A percentile compares a stretch with the other conserved stretches of the same genome.
phyloP scores from a whole-genome alignment of 495 filamentous ascomycete species.

The Beverwykella pulmonaria region DNA sequence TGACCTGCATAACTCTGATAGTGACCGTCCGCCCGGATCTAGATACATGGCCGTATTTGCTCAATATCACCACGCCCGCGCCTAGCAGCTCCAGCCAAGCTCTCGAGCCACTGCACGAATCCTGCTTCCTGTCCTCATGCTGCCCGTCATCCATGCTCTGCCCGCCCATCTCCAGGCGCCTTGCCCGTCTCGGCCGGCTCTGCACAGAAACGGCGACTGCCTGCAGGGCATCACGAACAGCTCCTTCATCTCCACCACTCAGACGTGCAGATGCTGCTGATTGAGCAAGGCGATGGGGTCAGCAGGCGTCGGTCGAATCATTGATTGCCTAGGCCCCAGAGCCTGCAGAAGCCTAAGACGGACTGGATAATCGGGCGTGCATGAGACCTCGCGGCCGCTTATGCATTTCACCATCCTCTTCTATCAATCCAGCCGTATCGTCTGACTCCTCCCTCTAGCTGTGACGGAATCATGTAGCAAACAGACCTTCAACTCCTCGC shows the following conservation, averaged over 20 bases:
- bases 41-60: slow-evolving; percentile 6
- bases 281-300: slow-evolving; percentile 30
- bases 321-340: slow-evolving; percentile 8
- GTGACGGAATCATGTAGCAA: neutral
- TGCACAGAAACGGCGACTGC: slow-evolving; percentile 32
- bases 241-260: slow-evolving; percentile 23
- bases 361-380: slow-evolving; percentile 26
- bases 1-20: slow-evolving; percentile 24
- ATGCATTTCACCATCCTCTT: slow-evolving; percentile 35
- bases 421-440: slow-evolving; percentile 35
- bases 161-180: no score
- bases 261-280: slow-evolving; percentile 21
- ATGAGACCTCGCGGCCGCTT: slow-evolving; percentile 30
- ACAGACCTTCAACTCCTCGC: slow-evolving; percentile 1
- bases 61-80: neutral
- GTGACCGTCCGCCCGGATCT: slow-evolving; percentile 24
- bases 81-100: neutral
- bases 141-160: neutral
- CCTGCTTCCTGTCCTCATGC: neutral
- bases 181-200: slow-evolving; percentile 2
- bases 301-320: slow-evolving; percentile 28
- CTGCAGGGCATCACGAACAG: slow-evolving; percentile 27
- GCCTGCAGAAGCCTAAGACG: slow-evolving; percentile 18
- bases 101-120: slow-evolving; percentile 2
- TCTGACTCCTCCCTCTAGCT: slow-evolving; percentile 33